A percentile compares a stretch with the other conserved stretches of the same genome.
phyloP scores from a whole-genome alignment of 2,329 filamentous ascomycete genomes.

The Alternaria sp. region DNA sequence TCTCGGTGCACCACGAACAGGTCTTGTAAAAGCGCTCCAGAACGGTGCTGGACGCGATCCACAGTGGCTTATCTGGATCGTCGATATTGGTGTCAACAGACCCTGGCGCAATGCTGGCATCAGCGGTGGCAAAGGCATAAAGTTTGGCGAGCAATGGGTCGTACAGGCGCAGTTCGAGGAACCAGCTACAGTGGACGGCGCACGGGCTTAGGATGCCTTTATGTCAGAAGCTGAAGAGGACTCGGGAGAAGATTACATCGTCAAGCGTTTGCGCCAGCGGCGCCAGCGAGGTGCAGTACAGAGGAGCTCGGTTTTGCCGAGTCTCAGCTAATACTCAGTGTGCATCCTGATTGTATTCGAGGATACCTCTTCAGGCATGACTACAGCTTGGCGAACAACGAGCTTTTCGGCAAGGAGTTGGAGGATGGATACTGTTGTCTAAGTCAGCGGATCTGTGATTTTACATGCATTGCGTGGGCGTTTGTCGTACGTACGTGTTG shows the following conservation, averaged over 20 bases:
- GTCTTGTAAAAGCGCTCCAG: constrained; percentile 78
- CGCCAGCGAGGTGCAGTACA: neutral
- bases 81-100: constrained; percentile 84
- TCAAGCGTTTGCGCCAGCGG: neutral
- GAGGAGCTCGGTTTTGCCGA: neutral
- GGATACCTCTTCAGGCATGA: neutral
- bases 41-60: constrained; percentile 61
- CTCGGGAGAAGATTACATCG: neutral
- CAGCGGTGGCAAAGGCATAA: constrained; percentile 81
- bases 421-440: neutral
- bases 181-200: neutral
- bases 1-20: constrained; percentile 85
- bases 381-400: neutral
- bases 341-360: no score
- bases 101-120: constrained; percentile 88
- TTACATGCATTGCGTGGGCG: constrained; percentile 18
- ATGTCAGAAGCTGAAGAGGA: neutral
- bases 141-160: constrained; percentile 89
- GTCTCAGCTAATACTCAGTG: neutral
- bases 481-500: neutral
- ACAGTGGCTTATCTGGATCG: constrained; percentile 82
- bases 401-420: neutral
- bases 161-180: constrained; percentile 67
- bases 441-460: neutral
- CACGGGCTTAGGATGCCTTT: constrained; percentile 11